These are phyloP conservation scores for Geosmithia putterillii DNA, from an alignment of 2,329 filamentous ascomycete genomes.

Conservation along the genomic window DNA sequence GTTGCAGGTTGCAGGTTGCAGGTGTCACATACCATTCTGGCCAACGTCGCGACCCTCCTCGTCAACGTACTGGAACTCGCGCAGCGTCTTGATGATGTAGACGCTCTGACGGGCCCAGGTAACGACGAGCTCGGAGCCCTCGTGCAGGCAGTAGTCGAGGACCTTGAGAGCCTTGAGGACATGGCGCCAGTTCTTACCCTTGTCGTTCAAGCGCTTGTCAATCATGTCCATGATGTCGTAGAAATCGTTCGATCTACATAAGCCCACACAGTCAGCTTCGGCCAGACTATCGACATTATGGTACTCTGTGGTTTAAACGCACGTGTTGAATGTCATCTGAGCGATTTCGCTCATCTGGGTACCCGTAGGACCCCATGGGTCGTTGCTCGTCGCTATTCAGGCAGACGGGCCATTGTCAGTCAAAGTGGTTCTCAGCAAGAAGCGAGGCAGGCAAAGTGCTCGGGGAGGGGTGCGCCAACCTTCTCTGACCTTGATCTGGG, in stretches of 20 bases:
- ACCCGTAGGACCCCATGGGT: conserved; percentile 94
- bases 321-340: conserved; percentile 96
- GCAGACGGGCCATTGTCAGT: conserved; percentile 8
- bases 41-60: conserved; percentile 93
- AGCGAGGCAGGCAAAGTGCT: conserved; percentile 1
- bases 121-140: conserved; percentile 90
- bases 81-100: conserved; percentile 96
- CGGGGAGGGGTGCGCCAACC: conserved; percentile 52
- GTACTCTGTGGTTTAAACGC: no score
- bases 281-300: not conserved
- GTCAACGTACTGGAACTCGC: conserved; percentile 93
- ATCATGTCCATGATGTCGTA: conserved; percentile 99
- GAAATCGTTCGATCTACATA: conserved; percentile 76
- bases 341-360: conserved; percentile 99
- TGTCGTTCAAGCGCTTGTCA: conserved; percentile 96
- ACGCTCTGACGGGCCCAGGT: conserved; percentile 97
- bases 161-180: conserved; percentile 97
- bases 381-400: conserved; percentile 84
- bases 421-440: not conserved
- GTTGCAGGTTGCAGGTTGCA: not conserved
- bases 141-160: conserved; percentile 93
- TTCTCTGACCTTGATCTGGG: conserved; percentile 98
- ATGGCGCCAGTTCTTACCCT: conserved; percentile 99
- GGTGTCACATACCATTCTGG: conserved; percentile 64
- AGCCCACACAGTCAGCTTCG: not conserved